Conservation (phyloP, 129 eudicot species). For the Sambucus nigra region DNA sequence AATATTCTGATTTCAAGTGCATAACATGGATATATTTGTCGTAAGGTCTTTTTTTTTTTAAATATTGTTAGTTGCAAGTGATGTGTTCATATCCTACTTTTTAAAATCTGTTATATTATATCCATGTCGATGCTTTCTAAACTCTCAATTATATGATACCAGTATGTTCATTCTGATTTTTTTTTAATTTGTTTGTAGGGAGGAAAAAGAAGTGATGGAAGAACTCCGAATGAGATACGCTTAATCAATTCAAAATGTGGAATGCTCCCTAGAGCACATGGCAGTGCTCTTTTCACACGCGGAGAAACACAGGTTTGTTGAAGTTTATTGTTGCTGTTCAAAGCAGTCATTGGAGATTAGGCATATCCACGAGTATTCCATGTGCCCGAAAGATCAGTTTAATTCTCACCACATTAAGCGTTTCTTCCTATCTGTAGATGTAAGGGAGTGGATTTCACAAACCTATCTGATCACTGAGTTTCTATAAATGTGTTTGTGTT, state of each 20-base stretch:
- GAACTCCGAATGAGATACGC: slow-evolving; percentile 75
- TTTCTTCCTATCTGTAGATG: no score
- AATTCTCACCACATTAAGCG: background rate
- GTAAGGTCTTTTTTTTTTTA: no score
- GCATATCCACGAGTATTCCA: no score
- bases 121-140: background rate
- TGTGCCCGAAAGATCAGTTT: no score
- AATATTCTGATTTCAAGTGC: no score
- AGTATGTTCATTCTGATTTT: background rate
- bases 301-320: slow-evolving; percentile 96
- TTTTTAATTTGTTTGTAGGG: slow-evolving; percentile 35
- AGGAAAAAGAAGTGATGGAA: slow-evolving; percentile 95
- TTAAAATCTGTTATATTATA: no score
- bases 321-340: background rate
- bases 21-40: no score
- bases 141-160: background rate
- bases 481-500: background rate
- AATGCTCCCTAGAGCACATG: slow-evolving; percentile 98
- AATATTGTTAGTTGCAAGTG: no score
- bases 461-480: background rate
- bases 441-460: no score
- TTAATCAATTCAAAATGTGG: slow-evolving; percentile 79
- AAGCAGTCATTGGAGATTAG: no score
- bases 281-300: slow-evolving; percentile 98
- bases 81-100: no score